Evolutionary conservation across 352 stramenopile species (phyloP).

Genomic region (Phytophthora tentaculata): DNA sequence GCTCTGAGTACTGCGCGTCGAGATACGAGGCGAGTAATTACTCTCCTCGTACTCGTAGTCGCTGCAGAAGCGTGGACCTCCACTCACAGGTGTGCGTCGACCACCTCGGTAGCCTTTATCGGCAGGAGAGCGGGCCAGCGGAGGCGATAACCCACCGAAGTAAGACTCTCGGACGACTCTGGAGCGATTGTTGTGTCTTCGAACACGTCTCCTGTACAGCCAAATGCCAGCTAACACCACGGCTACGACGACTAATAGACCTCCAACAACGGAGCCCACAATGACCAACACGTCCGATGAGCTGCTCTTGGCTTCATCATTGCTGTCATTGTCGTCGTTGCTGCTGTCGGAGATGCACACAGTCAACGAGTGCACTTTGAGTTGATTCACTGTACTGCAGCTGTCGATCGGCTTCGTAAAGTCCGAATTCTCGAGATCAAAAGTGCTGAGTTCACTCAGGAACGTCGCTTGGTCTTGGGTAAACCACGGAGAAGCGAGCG

Average conservation of each 20-base stretch:
- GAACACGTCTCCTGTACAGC: slow-evolving; percentile 25
- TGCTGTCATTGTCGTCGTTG: slow-evolving; percentile 24
- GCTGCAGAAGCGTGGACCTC: slow-evolving; percentile 19
- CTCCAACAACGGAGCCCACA: slow-evolving; percentile 48
- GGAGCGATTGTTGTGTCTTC: slow-evolving; percentile 8
- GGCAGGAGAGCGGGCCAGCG: slow-evolving; percentile 28
- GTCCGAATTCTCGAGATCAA: slow-evolving; percentile 45
- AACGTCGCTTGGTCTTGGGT: slow-evolving; percentile 41
- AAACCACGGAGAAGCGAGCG: slow-evolving; percentile 46
- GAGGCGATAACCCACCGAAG: slow-evolving; percentile 43
- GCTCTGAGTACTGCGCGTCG: slow-evolving; percentile 43
- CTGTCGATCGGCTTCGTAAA: slow-evolving; percentile 34
- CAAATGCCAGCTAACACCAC: slow-evolving; percentile 29
- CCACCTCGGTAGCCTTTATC: slow-evolving; percentile 37
- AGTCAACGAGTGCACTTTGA: slow-evolving; percentile 35
- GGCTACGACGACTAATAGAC: slow-evolving; percentile 35
- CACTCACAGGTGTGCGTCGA: slow-evolving; percentile 33
- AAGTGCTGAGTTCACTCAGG: slow-evolving; percentile 33
- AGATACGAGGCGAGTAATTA: slow-evolving; percentile 36
- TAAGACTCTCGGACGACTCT: slow-evolving; percentile 38
- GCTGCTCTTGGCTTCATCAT: slow-evolving; percentile 2
- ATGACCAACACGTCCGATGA: slow-evolving; percentile 27
- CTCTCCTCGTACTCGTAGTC: slow-evolving; percentile 34
- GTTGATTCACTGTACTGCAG: slow-evolving; percentile 29
- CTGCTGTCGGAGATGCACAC: slow-evolving; percentile 37